Evolutionary conservation across 164 flowering plant genomes (phyloP), one percentile per base, ranked within the genome.

Genomic region (Vitis rupestris): DNA sequence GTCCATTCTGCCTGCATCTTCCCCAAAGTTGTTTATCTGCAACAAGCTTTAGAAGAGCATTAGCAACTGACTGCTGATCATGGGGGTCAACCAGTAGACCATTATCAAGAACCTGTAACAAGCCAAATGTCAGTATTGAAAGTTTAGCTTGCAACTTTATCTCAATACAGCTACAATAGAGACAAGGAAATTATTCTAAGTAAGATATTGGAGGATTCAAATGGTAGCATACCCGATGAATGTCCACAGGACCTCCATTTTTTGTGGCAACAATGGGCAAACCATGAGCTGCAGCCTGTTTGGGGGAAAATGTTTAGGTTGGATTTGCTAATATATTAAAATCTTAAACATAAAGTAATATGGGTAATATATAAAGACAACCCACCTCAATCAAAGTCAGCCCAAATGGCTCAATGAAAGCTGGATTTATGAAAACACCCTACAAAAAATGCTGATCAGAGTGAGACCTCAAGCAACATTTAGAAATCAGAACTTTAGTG

Each of bases 181-280:
- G 14, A 55, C 4, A 27, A 49, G 65, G 61, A 19, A 31, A 55
- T 27, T 56, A 13, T 14, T 12, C 59, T 15, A 56, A 55, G 59
- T 4, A 60, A 60, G 1, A 60, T 3, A 37, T 37, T 37, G 9
- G n/a, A 65, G 56, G 61, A n/a, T 13, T 65, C 13, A 16, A 72
- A 59, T 12, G 48, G 64, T 44, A 55, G 51, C 93, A 44, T 63
- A 93, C 99, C 87, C 90, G 73, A 67, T 85, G 93, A 72, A 95
- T 95, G 79, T 95, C 98, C 29, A 95, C 97, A 61, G 99, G 99
- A 58, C 99, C 99, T 51, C 99, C 98, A 82, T 95, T 95, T 82
- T 88, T 93, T 27, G 99, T 95, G 57, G 99, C 99, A 50, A 95
- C 99, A 59, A 90, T 90, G 7, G 99, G 99, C 75, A 95, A 76